These are phyloP conservation scores for Phialophora expanda DNA, from an alignment of 2,329 filamentous ascomycete genomes.

Conservation along the genomic window DNA sequence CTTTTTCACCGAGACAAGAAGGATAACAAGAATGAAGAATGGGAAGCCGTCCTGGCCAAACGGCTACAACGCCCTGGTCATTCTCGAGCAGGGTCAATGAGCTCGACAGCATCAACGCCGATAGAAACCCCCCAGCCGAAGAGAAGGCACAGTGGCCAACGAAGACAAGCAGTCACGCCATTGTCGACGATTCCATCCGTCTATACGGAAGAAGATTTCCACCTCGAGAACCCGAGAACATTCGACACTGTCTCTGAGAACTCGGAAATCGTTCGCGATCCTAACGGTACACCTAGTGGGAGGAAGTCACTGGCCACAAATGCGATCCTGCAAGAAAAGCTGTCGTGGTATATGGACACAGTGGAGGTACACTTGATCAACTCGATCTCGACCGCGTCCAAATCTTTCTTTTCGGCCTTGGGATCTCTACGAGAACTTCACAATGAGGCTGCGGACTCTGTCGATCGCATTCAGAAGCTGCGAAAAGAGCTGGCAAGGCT, in stretches of 20 bases:
- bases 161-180: slow-evolving; percentile 77
- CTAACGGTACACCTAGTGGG: slow-evolving; percentile 62
- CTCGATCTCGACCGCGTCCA: slow-evolving; percentile 93
- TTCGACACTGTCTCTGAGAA: slow-evolving; percentile 97
- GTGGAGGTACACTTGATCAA: slow-evolving; percentile 96
- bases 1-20: slow-evolving; percentile 53
- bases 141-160: slow-evolving; percentile 59
- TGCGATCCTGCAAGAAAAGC: slow-evolving; percentile 94
- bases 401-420: slow-evolving; percentile 92
- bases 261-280: slow-evolving; percentile 83
- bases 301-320: slow-evolving; percentile 93
- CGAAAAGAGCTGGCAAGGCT: slow-evolving; percentile 78
- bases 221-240: slow-evolving; percentile 90
- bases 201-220: slow-evolving; percentile 95
- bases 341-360: slow-evolving; percentile 99
- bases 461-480: slow-evolving; percentile 80
- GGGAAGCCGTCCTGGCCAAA: slow-evolving; percentile 55
- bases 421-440: slow-evolving; percentile 90
- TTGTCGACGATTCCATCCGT: slow-evolving; percentile 89
- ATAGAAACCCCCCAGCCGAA: slow-evolving; percentile 54
- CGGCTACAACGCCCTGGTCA: slow-evolving; percentile 49
- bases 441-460: slow-evolving; percentile 88
- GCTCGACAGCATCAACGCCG: slow-evolving; percentile 53
- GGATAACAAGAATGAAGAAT: slow-evolving; percentile 51
- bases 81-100: slow-evolving; percentile 48